Evolutionary conservation across 495 filamentous ascomycete genomes (phyloP), one percentile per base, ranked within the genome.

Genomic region (Bombardia bombarda): DNA sequence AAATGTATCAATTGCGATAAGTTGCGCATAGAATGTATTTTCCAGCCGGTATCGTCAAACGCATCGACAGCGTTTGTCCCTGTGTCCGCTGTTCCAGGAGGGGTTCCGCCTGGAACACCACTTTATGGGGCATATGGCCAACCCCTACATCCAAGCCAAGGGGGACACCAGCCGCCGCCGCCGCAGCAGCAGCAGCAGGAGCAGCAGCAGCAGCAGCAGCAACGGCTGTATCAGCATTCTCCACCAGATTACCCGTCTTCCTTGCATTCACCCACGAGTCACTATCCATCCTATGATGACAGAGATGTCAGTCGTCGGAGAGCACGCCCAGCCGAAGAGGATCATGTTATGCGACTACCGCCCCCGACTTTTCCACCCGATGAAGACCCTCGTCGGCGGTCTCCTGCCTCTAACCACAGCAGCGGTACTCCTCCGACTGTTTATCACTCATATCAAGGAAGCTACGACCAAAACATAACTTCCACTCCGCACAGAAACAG

Each of bases 1-100:
- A 72, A 72, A 43, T 74, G 70, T 41, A 63, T 65, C 7, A 74
- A 74, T 37, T 74, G 70, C 40, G 63, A 66, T 39, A 72, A 71
- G 49, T 62, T 72, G 60, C 62, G 65, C 28, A 69, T 71, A 36
- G 70, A 74, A 23, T 74, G 70, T 41, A 58, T 74, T 3, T 74
- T 74, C 32, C 70, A 74, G 47, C 70, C 70, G 0, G 70, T 74
- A 3, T 69, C 65, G 2, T 67, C 65, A 0, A 68, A 69, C 7
- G 60, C 65, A 0, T 63, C 65, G 2, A 63, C 67, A 8, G 69
- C 70, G 7, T 74, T 74, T 42, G 64, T 74, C 20, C 70, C 70
- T 4, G 66, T 74, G 28, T 65, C 67, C 9, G 69, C 70, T 10
- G 45, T 74, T 7, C 58, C 65, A 9, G 64, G 66, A 20, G 69